Evolutionary conservation across 2,329 filamentous ascomycete species (phyloP).

Genomic region (Sporothrix pseudoabietina): DNA sequence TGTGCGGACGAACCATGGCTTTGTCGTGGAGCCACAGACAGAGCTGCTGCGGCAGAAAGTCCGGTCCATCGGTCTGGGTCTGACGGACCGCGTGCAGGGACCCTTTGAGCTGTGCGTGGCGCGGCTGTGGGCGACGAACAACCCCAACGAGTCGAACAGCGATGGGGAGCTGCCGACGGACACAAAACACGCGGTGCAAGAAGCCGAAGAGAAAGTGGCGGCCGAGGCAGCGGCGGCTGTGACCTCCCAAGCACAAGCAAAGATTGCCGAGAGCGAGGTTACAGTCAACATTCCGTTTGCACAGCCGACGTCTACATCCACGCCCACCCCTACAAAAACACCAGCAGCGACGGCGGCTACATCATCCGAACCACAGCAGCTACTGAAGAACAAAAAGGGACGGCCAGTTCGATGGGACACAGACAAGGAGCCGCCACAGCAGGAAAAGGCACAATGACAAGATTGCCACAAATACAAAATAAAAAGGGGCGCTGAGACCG

Average conservation of each 20-base stretch:
- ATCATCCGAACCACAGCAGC: constrained; percentile 42
- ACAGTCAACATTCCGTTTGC: constrained; percentile 21
- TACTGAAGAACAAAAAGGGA: constrained; percentile 30
- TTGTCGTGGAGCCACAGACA: constrained; percentile 88
- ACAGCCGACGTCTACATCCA: constrained; percentile 44
- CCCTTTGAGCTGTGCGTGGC: constrained; percentile 86
- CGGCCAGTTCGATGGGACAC: constrained; percentile 29
- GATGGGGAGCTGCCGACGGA: constrained; percentile 32
- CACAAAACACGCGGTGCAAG: constrained; percentile 32
- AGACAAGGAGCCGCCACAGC: background rate
- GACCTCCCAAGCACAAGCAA: background rate
- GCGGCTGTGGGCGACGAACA: constrained; percentile 88
- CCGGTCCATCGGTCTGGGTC: constrained; percentile 78
- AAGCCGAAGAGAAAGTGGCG: background rate
- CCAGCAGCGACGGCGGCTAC: constrained; percentile 50
- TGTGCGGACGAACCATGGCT: constrained; percentile 89
- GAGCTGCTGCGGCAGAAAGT: constrained; percentile 87
- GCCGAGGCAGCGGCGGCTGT: background rate
- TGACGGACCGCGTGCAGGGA: constrained; percentile 86
- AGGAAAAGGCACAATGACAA: background rate
- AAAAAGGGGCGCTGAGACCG: background rate
- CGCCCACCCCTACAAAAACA: background rate
- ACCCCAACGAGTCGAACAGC: constrained; percentile 45
- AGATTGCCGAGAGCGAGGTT: background rate
- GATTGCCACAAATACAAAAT: background rate